Conservation (phyloP, 306 rosid species). For the Vicia sativa region DNA sequence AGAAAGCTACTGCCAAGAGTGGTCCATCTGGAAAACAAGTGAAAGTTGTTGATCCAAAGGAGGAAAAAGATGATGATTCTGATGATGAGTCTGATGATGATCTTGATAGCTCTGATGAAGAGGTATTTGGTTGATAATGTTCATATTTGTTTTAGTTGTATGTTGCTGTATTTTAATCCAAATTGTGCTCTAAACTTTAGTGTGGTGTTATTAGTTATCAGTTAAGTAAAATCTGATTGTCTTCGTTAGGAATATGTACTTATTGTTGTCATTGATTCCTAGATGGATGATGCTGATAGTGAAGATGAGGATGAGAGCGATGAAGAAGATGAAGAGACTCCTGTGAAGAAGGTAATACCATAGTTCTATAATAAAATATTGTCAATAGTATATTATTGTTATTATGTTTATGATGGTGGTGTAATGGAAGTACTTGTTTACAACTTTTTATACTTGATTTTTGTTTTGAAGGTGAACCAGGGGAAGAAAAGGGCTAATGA, state of each 20-base stretch:
- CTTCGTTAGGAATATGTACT: background rate
- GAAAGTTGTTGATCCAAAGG: constrained; percentile 60
- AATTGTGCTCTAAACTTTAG: too few relatives aligned
- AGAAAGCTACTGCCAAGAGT: constrained; percentile 42
- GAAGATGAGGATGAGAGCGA: constrained; percentile 52
- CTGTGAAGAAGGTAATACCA: constrained; percentile 56
- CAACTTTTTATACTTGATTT: background rate
- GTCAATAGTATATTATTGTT: background rate
- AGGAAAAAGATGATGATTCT: constrained; percentile 50
- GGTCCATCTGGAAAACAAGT: constrained; percentile 53
- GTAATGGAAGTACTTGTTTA: too few relatives aligned
- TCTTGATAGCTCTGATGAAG: constrained; percentile 50
- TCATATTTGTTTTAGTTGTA: background rate
- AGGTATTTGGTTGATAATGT: too few relatives aligned
- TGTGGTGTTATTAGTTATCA: background rate
- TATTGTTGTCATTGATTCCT: background rate
- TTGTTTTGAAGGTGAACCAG: constrained; percentile 42
- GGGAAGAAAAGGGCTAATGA: constrained; percentile 74
- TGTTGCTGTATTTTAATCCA: background rate
- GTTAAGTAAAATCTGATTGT: background rate
- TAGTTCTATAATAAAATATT: background rate
- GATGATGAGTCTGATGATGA: constrained; percentile 50
- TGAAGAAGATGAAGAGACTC: constrained; percentile 56
- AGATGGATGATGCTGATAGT: constrained; percentile 52
- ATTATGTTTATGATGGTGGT: background rate